These are phyloP conservation scores for Austroboletus eburneus DNA, from an alignment of 768 basidiomycete species.

Conservation along the genomic window DNA sequence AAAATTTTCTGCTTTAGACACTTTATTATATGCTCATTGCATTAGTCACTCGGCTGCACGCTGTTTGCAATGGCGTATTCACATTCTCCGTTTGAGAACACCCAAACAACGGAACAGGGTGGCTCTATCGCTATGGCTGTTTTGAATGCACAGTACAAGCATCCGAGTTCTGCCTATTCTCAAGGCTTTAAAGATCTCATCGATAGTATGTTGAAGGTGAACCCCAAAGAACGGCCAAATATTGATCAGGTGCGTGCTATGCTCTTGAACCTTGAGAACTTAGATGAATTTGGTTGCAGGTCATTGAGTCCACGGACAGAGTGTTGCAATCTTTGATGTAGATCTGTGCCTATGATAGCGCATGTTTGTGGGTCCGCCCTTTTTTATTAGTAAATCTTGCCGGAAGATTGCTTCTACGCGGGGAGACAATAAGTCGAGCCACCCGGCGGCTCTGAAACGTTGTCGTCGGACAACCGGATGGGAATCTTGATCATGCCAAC, in stretches of 20 bases:
- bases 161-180: slow-evolving; percentile 83
- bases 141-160: slow-evolving; percentile 87
- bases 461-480: no score
- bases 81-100: slow-evolving; percentile 94
- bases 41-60: slow-evolving; percentile 90
- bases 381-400: slow-evolving; percentile 7
- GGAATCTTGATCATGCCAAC: no score
- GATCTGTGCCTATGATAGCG: neutral
- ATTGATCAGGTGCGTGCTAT: slow-evolving; percentile 65
- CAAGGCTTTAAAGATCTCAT: slow-evolving; percentile 80
- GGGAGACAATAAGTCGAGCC: no score
- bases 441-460: no score
- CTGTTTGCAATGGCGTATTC: slow-evolving; percentile 93
- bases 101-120: slow-evolving; percentile 88
- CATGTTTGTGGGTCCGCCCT: neutral
- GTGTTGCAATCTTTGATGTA: slow-evolving; percentile 58
- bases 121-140: slow-evolving; percentile 98
- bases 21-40: slow-evolving; percentile 6
- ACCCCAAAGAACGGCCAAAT: slow-evolving; percentile 79
- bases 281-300: slow-evolving; percentile 36
- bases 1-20: slow-evolving; percentile 22
- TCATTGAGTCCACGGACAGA: slow-evolving; percentile 60
- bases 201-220: slow-evolving; percentile 77
- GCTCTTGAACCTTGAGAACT: neutral
- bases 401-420: neutral